phyloP scores from a whole-genome alignment of 495 filamentous ascomycete genomes.

The Penicillium steckii region DNA sequence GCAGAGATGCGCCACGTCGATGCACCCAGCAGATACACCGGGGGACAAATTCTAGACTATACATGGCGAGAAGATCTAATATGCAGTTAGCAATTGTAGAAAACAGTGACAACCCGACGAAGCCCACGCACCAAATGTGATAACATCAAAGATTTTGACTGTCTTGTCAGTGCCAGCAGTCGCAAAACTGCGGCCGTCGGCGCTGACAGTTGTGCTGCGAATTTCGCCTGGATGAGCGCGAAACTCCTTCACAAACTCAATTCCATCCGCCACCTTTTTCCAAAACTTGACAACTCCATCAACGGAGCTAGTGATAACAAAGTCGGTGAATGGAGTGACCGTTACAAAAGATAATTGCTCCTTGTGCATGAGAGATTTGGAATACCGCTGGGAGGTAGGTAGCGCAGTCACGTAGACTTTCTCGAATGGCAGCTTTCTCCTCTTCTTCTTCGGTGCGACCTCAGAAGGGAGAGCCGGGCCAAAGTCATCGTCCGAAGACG shows the following conservation, averaged over 20 bases:
- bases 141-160: conserved; percentile 93
- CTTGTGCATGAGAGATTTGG: conserved; percentile 97
- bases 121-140: conserved; percentile 68
- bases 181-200: conserved; percentile 91
- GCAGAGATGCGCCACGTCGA: conserved; percentile 78
- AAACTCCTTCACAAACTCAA: conserved; percentile 99
- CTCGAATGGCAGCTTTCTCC: conserved; percentile 86
- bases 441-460: conserved; percentile 83
- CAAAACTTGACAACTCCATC: conserved; percentile 98
- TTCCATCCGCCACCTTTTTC: conserved; percentile 89
- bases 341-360: conserved; percentile 86
- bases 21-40: conserved; percentile 92
- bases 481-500: conserved; percentile 90
- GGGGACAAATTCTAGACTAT: conserved; percentile 70
- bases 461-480: conserved; percentile 80
- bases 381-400: conserved; percentile 79
- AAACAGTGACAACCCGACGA: not conserved
- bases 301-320: conserved; percentile 87
- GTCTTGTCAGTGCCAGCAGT: conserved; percentile 84
- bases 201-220: conserved; percentile 73
- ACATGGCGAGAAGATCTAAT: conserved; percentile 77
- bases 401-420: conserved; percentile 92
- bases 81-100: conserved; percentile 16
- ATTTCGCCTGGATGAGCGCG: conserved; percentile 86
- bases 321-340: conserved; percentile 86